Percentiles rank a stretch among this genome's conserved stretches.
These are phyloP conservation scores for Arachis stenosperma DNA, from an alignment of 306 rosid species.

Conservation along the genomic window DNA sequence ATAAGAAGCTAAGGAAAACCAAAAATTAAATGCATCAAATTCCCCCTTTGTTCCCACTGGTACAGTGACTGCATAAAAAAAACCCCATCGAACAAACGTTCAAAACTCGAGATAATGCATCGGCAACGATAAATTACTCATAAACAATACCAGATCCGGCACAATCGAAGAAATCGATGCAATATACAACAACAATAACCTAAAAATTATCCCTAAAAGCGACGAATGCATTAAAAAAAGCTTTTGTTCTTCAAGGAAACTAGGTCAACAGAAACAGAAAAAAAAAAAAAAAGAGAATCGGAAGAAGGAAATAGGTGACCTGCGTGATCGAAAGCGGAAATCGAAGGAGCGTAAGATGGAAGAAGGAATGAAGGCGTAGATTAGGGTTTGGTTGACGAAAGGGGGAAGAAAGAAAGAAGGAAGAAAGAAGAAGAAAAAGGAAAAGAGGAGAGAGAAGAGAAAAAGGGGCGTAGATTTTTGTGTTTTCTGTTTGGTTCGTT, in stretches of 20 bases:
- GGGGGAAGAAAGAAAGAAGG: background rate
- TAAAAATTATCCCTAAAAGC: background rate
- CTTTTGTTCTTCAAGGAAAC: background rate
- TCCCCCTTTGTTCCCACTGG: background rate
- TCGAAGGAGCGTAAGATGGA: background rate
- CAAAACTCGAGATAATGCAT: background rate
- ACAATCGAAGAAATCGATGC: conserved; percentile 9
- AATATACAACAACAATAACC: conserved; percentile 9
- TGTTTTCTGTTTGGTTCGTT: background rate
- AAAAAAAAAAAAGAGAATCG: background rate
- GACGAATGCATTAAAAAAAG: background rate
- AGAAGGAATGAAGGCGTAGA: background rate
- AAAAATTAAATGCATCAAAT: background rate
- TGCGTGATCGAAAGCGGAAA: conserved; percentile 3
- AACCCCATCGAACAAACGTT: background rate
- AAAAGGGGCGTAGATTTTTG: conserved; percentile 16
- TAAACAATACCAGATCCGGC: conserved; percentile 45
- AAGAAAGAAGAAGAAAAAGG: background rate
- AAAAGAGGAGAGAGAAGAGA: background rate
- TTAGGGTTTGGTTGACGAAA: conserved; percentile 54
- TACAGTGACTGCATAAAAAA: background rate
- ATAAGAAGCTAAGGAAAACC: background rate
- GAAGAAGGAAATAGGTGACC: conserved; percentile 38
- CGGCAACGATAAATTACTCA: background rate
- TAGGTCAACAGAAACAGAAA: background rate